Base-by-base conservation (phyloP, 495 filamentous ascomycete species). In the Clohesyomyces aquaticus region DNA sequence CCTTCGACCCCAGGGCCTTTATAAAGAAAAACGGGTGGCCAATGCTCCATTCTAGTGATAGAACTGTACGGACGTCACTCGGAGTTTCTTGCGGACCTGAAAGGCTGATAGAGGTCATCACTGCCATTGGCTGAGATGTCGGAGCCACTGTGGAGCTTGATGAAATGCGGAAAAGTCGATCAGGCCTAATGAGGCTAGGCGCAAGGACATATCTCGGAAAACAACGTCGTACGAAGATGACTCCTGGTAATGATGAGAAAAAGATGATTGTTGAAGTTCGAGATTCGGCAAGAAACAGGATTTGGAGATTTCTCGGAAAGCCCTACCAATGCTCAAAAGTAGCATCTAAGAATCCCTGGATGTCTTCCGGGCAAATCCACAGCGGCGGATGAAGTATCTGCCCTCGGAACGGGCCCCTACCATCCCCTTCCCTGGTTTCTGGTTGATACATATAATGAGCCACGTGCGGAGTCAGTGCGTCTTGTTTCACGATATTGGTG, bases 31-130 rank as follows among this genome's bases (percentile, higher is more conserved):
- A 38, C 32, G 6, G 6, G 32, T 38, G 32, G 32, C 32, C 32
- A 38, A 38, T 38, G 32, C 32, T 38, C 32, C 32, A 38, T 6
- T 6, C 32, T n/a, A 52, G 12, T 25, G 18, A 52, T 26, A 18
- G 22, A 52, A 8, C 48, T 18, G 6, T 55, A n/a, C 26, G 54
- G 54, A 57, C 16, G 26, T 57, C 54, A 11, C 42, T 57, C 54
- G 54, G 54, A 47, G 14, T 47, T 47, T 23, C 14, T n/a, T 47
- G 16, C 19, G 21, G 4, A n/a, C 8, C n/a, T 47, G 43, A 47
- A 8, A 47, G n/a, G 43, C 16, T 47, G 21, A 23, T 47, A 18
- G 43, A 47, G 43, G 43, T 47, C 19, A 47, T 47, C 43, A 47
- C 4, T 8, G 18, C 16, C 19, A 18, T 6, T 18, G 16, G 4